A percentile compares a stretch with the other conserved stretches of the same genome.
Evolutionary conservation across 2,329 filamentous ascomycete species (phyloP).

Genomic region (Penicillium sp.): DNA sequence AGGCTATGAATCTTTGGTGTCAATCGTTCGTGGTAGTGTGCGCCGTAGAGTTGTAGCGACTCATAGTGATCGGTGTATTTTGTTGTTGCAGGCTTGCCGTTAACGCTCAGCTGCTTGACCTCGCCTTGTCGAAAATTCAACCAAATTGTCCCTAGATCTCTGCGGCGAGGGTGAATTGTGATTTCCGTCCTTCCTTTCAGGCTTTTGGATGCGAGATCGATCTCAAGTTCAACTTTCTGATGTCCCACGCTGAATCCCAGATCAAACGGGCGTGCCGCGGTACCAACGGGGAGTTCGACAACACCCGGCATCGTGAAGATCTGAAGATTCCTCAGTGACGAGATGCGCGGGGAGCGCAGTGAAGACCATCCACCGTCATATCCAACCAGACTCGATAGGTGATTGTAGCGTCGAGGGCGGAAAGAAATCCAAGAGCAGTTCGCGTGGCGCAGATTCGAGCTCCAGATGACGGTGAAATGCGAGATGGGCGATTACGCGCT

Average conservation of each 20-base stretch:
- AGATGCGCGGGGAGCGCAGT: slow-evolving; percentile 41
- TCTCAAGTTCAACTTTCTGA: slow-evolving; percentile 84
- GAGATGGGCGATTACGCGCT: slow-evolving; percentile 3
- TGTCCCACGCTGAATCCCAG: slow-evolving; percentile 64
- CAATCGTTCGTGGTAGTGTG: slow-evolving; percentile 75
- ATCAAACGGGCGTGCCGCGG: slow-evolving; percentile 28
- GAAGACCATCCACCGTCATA: slow-evolving; percentile 40
- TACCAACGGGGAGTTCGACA: slow-evolving; percentile 35
- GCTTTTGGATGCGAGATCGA: slow-evolving; percentile 76
- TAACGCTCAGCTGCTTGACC: slow-evolving; percentile 53
- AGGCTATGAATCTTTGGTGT: slow-evolving; percentile 65
- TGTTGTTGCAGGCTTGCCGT: slow-evolving; percentile 41
- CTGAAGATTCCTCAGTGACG: slow-evolving; percentile 34
- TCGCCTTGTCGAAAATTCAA: slow-evolving; percentile 65
- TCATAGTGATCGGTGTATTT: slow-evolving; percentile 46
- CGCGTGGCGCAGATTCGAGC: background rate
- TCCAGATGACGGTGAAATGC: background rate
- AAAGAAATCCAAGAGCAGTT: background rate
- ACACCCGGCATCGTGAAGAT: slow-evolving; percentile 41
- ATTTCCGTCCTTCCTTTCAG: slow-evolving; percentile 80
- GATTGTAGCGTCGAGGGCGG: slow-evolving; percentile 4
- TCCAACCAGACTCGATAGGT: slow-evolving; percentile 29
- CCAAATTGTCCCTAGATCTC: slow-evolving; percentile 55
- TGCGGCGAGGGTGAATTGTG: slow-evolving; percentile 66
- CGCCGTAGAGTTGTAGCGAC: slow-evolving; percentile 55